Base-by-base conservation (phyloP, 2,329 filamentous ascomycete genomes). In the Botrytis paeoniae region DNA sequence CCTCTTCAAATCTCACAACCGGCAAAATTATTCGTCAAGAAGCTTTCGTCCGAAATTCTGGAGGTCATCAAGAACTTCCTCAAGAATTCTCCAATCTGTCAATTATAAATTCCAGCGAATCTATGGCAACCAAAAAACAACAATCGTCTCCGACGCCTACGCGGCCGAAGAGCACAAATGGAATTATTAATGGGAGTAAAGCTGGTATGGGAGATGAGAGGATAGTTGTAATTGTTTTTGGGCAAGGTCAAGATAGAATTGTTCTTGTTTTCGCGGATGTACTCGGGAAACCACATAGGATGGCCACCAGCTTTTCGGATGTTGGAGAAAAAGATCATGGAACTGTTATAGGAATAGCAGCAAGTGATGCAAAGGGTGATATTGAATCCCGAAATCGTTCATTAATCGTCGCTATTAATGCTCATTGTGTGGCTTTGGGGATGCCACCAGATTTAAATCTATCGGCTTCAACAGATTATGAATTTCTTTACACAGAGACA, bases 401-500 rank as follows among this genome's bases (percentile, higher is more conserved):
- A 22, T 85, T 89, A 48, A 84, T 93, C 62, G 87, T 94, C 65
- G 84, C 91, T 73, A 91, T 96, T 80, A 92, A 95, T 80, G 90
- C 92, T 37, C 92, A 95, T 81, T 93, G 91, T 80, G 89, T 94
- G 75, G 89, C 91, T 78, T 85, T 89, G 72, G 89, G 89, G 43
- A 92, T 91, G 84, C 89, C 89, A 29, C 89, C 91, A n/a, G 89
- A 93, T 76, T 81, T 87, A 57, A 81, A 85, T 63, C 86, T 94
- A 37, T 93, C 91, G 25, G 84, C 88, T 39, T 82, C 87, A 73
- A 95, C 92, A 83, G 92, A 96, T 82, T 96, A 95, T 83, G 93
- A 97, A 81, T 96, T 95, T 77, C 86, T 97, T 32, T 97, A 96
- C 83, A 93, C 92, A 5, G 88, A 90, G 75, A 86, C 87, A 14